phyloP scores from a whole-genome alignment of 495 filamentous ascomycete genomes.

The Lindgomyces ingoldianus region DNA sequence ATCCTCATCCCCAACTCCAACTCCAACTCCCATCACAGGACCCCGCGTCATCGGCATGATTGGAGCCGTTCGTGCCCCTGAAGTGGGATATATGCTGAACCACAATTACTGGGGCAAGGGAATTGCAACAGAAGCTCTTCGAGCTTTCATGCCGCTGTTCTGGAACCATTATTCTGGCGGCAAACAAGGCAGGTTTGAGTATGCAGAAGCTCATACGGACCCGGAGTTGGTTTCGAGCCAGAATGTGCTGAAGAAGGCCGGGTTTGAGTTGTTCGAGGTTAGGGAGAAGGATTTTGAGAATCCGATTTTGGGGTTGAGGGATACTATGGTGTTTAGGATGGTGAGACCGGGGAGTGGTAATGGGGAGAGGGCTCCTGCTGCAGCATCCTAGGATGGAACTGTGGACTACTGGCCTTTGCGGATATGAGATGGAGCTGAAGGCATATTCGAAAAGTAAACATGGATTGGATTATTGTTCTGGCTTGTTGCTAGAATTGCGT shows the following conservation, averaged over 20 bases:
- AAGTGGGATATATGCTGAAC: constrained; percentile 39
- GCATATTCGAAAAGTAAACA: too few species aligned
- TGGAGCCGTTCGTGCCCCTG: constrained; percentile 34
- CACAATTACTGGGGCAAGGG: constrained; percentile 35
- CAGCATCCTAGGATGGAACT: not conserved
- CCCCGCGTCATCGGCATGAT: constrained; percentile 37
- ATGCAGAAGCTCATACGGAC: constrained; percentile 29
- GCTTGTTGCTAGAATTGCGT: too few species aligned
- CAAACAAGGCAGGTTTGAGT: constrained; percentile 20
- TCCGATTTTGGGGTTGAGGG: constrained; percentile 29
- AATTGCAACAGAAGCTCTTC: constrained; percentile 35
- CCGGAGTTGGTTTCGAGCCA: constrained; percentile 30
- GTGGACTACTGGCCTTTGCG: not conserved
- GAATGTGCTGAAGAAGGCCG: constrained; percentile 32
- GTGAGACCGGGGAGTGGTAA: not conserved
- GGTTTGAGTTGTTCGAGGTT: constrained; percentile 25
- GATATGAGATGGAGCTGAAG: too few species aligned
- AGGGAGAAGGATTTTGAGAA: constrained; percentile 35
- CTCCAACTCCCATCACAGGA: not conserved
- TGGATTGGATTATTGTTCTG: too few species aligned
- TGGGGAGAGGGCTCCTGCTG: not conserved
- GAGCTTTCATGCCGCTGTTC: constrained; percentile 37
- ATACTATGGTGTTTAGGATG: constrained; percentile 29
- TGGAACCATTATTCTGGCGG: constrained; percentile 33
- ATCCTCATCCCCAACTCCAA: not conserved